Evolutionary conservation across 2,329 filamentous ascomycete species (phyloP), one percentile per base, ranked within the genome.

Genomic region (Septoria petroselini): DNA sequence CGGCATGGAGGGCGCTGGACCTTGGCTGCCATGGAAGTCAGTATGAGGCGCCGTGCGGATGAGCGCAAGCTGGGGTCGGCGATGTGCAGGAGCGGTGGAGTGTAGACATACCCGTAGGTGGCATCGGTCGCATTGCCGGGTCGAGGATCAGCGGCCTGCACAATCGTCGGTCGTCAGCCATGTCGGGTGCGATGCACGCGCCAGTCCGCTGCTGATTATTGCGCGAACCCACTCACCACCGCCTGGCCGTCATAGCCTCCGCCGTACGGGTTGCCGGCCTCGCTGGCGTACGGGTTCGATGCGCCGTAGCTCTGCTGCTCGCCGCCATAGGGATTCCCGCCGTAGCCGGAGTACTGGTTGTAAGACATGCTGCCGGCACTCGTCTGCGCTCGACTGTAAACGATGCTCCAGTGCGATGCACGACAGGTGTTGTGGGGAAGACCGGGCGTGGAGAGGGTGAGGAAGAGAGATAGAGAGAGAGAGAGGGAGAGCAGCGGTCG

Each of bases 321-420:
- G 50, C 78, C 74, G 54, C 78, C 73, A 66, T 87, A 87, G 31
- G 83, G 83, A 65, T 86, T 63, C 56, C 73, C 72, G 56, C 71
- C 67, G 58, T 76, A 76, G 50, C 79, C 76, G 58, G 78, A 74
- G 67, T 85, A 84, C 63, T 80, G 78, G 52, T 68, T 68, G 57
- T 74, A 72, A 59, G 81, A 81, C 82, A 85, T 84, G 66, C 33
- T 59, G 55, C 19, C 48, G 41, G 34, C 40, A 12, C 23, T 41
- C 31, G 35, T 31, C 50, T 42, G 46, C 51, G 44, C 44, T 35
- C 19, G 45, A 6, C 19, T 18, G 43, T 23, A 19, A 27, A 33
- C 30, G 40, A 42, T 42, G 33, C 33, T 46, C 34, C 8, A 23
- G 18, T 37, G 43, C 43, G 23, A 29, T 46, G 15, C 21, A 15